Evolutionary conservation across 2,329 filamentous ascomycete genomes (phyloP).

Genomic region (Nannizzia gypsea): DNA sequence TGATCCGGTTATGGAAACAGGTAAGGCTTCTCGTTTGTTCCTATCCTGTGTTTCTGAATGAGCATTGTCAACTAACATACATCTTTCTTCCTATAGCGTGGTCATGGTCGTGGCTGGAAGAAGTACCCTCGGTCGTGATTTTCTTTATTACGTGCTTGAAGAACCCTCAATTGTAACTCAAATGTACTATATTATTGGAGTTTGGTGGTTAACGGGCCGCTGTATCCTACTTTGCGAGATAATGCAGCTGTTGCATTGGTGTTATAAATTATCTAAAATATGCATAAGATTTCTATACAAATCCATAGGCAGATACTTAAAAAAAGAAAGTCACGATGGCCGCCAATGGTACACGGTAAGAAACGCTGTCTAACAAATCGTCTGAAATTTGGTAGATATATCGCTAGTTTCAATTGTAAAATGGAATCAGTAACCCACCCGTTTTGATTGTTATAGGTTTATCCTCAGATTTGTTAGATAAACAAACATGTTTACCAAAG

Average conservation of each 20-base stretch:
- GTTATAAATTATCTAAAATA: neutral
- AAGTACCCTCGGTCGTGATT: conserved; percentile 51
- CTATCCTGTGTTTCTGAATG: conserved; percentile 12
- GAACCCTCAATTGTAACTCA: neutral
- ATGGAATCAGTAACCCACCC: conserved; percentile 30
- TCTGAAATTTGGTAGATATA: neutral
- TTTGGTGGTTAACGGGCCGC: neutral
- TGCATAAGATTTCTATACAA: neutral
- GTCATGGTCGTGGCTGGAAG: conserved; percentile 63
- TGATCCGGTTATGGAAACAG: conserved; percentile 89
- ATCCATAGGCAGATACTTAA: too few relatives aligned
- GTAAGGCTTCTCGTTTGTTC: conserved; percentile 38
- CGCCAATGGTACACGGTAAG: neutral
- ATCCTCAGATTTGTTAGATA: conserved; percentile 22
- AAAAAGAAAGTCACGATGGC: neutral
- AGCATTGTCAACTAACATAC: neutral
- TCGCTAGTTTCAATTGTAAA: conserved; percentile 13
- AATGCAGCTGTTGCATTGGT: neutral
- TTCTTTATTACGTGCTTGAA: neutral
- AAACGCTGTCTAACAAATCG: neutral
- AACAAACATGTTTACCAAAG: conserved; percentile 66
- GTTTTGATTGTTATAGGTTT: conserved; percentile 24
- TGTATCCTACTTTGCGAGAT: neutral
- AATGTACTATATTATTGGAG: neutral
- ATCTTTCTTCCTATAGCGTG: conserved; percentile 38